Conservation (phyloP, 306 rosid genomes). For the Macrotyloma uniflorum region DNA sequence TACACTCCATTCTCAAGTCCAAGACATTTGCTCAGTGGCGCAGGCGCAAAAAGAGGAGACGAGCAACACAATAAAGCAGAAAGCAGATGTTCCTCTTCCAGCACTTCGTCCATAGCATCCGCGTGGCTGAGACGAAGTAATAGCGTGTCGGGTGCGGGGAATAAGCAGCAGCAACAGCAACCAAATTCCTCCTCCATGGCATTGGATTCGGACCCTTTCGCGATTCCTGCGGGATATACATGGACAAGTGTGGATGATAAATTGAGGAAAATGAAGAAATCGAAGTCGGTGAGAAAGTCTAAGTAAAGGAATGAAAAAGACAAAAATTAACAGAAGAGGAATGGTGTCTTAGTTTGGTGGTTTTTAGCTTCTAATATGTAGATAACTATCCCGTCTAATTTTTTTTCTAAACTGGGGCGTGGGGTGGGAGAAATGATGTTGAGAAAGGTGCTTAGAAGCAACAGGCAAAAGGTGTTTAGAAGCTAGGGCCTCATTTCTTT, state of each 20-base stretch:
- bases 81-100: background rate
- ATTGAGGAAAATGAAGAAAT: constrained; percentile 71
- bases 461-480: background rate
- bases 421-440: background rate
- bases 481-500: background rate
- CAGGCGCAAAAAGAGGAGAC: background rate
- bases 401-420: constrained; percentile 16
- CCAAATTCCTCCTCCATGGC: constrained; percentile 31
- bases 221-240: constrained; percentile 80
- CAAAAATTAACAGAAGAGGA: background rate
- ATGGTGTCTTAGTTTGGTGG: constrained; percentile 3
- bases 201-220: constrained; percentile 71
- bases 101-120: constrained; percentile 13
- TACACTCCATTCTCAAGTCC: constrained; percentile 90
- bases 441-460: no score
- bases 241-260: constrained; percentile 76
- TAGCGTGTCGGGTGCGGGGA: constrained; percentile 51
- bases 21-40: constrained; percentile 47
- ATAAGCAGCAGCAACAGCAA: constrained; percentile 45
- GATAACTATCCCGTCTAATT: constrained; percentile 39
- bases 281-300: constrained; percentile 72
- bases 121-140: constrained; percentile 71
- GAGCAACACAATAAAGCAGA: constrained; percentile 40
- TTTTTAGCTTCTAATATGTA: constrained; percentile 27
- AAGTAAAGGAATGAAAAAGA: constrained; percentile 34